These are phyloP conservation scores for Huntiella bhutanensis DNA, from an alignment of 2,329 filamentous ascomycete species.

Conservation along the genomic window DNA sequence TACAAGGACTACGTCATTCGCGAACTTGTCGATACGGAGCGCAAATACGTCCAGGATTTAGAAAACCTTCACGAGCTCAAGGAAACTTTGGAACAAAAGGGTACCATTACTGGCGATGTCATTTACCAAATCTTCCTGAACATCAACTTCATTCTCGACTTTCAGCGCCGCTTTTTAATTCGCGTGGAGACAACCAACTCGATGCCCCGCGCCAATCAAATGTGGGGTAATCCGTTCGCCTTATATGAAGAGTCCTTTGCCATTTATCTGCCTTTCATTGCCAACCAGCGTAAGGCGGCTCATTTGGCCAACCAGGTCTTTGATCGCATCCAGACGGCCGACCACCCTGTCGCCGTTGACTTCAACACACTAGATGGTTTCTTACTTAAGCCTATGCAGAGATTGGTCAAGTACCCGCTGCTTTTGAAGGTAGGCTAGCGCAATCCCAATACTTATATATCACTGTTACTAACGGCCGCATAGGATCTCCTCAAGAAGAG, in stretches of 20 bases:
- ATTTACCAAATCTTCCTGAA: constrained; percentile 95
- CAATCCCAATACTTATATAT: constrained; percentile 3
- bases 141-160: constrained; percentile 83
- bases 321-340: constrained; percentile 63
- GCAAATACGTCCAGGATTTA: constrained; percentile 93
- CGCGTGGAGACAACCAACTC: constrained; percentile 91
- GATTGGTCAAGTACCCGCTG: constrained; percentile 83
- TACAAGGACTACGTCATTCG: constrained; percentile 74
- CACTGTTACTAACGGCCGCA: constrained; percentile 14
- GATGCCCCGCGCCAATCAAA: constrained; percentile 53
- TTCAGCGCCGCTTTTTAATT: constrained; percentile 86
- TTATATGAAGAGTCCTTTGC: constrained; percentile 72
- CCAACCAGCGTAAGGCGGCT: constrained; percentile 84
- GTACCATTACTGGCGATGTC: constrained; percentile 70
- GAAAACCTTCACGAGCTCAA: constrained; percentile 88
- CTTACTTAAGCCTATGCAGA: constrained; percentile 87
- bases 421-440: constrained; percentile 50
- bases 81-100: constrained; percentile 71
- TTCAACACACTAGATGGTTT: constrained; percentile 82
- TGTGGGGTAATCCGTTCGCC: constrained; percentile 88
- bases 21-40: constrained; percentile 84
- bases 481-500: constrained; percentile 77
- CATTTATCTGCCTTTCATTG: constrained; percentile 93
- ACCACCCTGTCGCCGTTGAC: constrained; percentile 64
- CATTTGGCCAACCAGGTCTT: constrained; percentile 69